These are phyloP conservation scores for Magnolia officinalis DNA, from an alignment of 164 flowering plant genomes.

Conservation along the genomic window DNA sequence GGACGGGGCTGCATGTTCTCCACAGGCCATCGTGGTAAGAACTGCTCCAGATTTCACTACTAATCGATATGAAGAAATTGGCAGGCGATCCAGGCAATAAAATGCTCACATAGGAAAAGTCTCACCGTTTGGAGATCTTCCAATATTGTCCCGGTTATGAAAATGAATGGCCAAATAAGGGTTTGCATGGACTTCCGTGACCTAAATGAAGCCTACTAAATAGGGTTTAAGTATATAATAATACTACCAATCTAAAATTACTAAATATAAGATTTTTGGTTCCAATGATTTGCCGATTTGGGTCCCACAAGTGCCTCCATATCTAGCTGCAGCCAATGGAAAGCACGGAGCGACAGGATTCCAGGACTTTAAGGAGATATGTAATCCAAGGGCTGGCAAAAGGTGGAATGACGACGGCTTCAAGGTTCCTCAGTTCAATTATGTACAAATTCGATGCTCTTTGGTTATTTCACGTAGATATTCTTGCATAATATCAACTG, in stretches of 20 bases:
- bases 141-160: too few species aligned
- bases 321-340: neutral
- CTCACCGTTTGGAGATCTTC: too few species aligned
- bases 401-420: conserved; percentile 49
- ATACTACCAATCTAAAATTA: too few species aligned
- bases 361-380: conserved; percentile 23
- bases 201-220: too few species aligned
- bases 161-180: too few species aligned
- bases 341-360: conserved; percentile 9
- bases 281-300: conserved; percentile 38
- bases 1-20: conserved; percentile 33
- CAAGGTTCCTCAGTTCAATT: conserved; percentile 67
- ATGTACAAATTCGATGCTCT: neutral
- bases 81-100: too few species aligned
- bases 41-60: neutral
- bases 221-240: too few species aligned
- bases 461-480: neutral
- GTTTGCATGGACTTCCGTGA: too few species aligned
- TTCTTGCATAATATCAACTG: neutral
- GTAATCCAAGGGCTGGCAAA: conserved; percentile 17
- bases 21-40: neutral
- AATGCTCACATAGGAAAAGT: too few species aligned
- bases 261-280: conserved; percentile 14
- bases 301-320: conserved; percentile 55
- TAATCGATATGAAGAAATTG: neutral